Evolutionary conservation across 257 asterid species (phyloP).

Genomic region (Handroanthus guayacan): DNA sequence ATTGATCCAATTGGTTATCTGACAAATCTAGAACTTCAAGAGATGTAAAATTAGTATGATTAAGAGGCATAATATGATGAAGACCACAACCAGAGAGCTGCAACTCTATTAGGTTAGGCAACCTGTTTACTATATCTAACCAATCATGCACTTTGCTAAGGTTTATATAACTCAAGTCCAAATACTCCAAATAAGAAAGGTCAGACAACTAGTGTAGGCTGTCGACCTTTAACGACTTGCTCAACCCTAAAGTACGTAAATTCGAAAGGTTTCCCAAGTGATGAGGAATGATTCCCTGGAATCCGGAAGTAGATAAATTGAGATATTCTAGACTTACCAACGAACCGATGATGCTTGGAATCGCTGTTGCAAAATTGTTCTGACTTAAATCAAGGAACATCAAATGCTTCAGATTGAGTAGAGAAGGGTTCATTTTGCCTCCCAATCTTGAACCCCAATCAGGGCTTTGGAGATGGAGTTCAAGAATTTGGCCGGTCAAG

Average conservation of each 20-base stretch:
- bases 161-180: conserved; percentile 20
- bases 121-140: conserved; percentile 12
- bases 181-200: conserved; percentile 30
- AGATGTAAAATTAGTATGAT: conserved; percentile 20
- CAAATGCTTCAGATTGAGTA: conserved; percentile 32
- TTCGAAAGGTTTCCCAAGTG: conserved; percentile 38
- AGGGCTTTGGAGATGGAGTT: conserved; percentile 25
- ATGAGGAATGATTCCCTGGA: conserved; percentile 25
- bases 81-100: conserved; percentile 10
- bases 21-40: conserved; percentile 32
- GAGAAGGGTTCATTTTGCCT: conserved; percentile 33
- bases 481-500: conserved; percentile 29
- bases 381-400: conserved; percentile 33
- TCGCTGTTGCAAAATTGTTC: conserved; percentile 8
- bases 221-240: not conserved
- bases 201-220: conserved; percentile 32
- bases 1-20: not conserved
- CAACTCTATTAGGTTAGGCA: conserved; percentile 30
- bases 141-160: conserved; percentile 24
- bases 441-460: not conserved
- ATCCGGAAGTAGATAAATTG: conserved; percentile 23
- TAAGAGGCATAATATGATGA: not conserved
- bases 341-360: conserved; percentile 37
- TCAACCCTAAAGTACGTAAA: conserved; percentile 21
- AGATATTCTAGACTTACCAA: conserved; percentile 34